Evolutionary conservation across 164 flowering plant species (phyloP).

Genomic region (Magnolia officinalis): DNA sequence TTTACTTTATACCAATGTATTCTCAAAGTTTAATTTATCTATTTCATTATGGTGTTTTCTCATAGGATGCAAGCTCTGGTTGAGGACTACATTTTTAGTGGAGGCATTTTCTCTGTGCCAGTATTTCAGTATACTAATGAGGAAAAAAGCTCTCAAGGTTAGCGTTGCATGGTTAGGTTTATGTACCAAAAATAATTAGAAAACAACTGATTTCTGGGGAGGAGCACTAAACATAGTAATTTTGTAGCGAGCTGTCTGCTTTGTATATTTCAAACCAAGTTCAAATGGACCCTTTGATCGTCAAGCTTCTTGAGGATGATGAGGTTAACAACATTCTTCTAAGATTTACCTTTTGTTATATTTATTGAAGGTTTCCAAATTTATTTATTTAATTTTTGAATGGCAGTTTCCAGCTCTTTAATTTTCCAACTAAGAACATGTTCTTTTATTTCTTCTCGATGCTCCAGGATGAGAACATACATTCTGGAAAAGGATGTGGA

Average conservation of each 20-base stretch:
- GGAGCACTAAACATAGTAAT: background rate
- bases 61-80: too few species aligned
- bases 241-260: background rate
- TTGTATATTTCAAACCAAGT: background rate
- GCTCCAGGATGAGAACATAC: conserved; percentile 75
- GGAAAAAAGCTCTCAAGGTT: too few species aligned
- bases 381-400: background rate
- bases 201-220: background rate
- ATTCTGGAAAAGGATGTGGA: conserved; percentile 90
- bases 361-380: background rate
- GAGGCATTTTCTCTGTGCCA: too few species aligned
- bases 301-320: conserved; percentile 87
- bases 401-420: too few species aligned
- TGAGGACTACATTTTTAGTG: too few species aligned
- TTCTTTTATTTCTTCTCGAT: background rate
- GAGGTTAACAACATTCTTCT: conserved; percentile 42
- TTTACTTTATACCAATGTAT: too few species aligned
- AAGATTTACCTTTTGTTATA: background rate
- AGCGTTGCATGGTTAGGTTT: too few species aligned
- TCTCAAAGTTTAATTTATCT: too few species aligned
- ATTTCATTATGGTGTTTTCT: too few species aligned
- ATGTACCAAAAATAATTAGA: too few species aligned
- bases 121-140: too few species aligned
- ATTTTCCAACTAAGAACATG: background rate
- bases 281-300: conserved; percentile 70